Evolutionary conservation across 2,329 filamentous ascomycete genomes (phyloP).

Genomic region (Ophiocordyceps camponoti-leonardi): DNA sequence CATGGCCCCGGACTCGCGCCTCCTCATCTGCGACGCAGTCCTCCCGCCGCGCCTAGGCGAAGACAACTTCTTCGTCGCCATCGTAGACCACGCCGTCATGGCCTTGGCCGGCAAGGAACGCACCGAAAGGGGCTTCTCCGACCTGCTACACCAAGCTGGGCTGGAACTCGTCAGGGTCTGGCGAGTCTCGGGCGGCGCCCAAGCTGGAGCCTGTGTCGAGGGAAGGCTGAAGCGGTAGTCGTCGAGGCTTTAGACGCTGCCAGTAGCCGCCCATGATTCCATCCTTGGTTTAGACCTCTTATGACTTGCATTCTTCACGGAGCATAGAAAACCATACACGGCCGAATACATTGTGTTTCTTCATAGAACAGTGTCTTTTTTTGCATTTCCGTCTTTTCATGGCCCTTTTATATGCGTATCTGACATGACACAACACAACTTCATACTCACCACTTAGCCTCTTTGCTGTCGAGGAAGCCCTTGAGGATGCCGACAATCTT

Average conservation of each 20-base stretch:
- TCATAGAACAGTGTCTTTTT: not conserved
- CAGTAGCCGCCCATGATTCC: too few relatives aligned
- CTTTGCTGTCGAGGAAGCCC: conserved; percentile 35
- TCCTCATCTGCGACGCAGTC: conserved; percentile 16
- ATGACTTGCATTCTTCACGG: too few relatives aligned
- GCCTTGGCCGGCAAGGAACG: conserved; percentile 17
- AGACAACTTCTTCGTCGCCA: conserved; percentile 11
- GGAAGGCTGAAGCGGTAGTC: conserved; percentile 4
- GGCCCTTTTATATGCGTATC: not conserved
- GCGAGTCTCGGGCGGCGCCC: conserved; percentile 2
- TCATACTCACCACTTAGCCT: conserved; percentile 36
- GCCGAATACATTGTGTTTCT: too few relatives aligned
- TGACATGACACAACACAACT: not conserved
- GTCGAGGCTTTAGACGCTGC: not conserved
- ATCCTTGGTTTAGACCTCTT: too few relatives aligned
- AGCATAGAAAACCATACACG: too few relatives aligned
- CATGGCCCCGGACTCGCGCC: conserved; percentile 11
- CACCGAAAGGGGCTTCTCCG: conserved; percentile 11
- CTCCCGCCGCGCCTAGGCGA: conserved; percentile 12
- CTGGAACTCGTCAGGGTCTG: conserved; percentile 12
- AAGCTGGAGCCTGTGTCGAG: conserved; percentile 8
- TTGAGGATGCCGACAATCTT: conserved; percentile 62
- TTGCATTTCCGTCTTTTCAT: not conserved
- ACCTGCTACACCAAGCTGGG: conserved; percentile 12
- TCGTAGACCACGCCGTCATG: conserved; percentile 15